Evolutionary conservation across 208 protist species (phyloP).

Genomic region (Leishmania major): DNA sequence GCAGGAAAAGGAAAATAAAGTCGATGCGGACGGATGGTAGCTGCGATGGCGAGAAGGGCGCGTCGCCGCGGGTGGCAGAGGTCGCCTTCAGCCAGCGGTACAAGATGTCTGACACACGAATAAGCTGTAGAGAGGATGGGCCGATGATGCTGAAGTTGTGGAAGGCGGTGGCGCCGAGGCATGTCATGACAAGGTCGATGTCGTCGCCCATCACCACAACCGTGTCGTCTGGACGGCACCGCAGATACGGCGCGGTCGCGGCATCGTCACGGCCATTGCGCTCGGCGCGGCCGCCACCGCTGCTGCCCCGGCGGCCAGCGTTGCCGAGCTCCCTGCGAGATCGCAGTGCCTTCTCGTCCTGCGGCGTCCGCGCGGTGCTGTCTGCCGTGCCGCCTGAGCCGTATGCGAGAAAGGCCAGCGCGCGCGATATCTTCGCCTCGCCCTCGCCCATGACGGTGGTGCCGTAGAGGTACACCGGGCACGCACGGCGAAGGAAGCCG

Average conservation of each 20-base stretch:
- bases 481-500: slow-evolving; percentile 58
- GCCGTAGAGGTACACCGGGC: slow-evolving; percentile 79
- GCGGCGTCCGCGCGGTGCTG: background rate
- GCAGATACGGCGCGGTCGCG: background rate
- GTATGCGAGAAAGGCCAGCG: slow-evolving; percentile 71
- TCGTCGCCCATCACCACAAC: slow-evolving; percentile 83
- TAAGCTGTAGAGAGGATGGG: slow-evolving; percentile 82
- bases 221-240: slow-evolving; percentile 70
- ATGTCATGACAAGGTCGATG: slow-evolving; percentile 87
- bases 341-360: background rate
- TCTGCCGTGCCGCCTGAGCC: slow-evolving; percentile 7
- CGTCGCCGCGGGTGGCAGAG: slow-evolving; percentile 37
- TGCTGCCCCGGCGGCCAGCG: background rate
- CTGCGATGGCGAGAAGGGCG: slow-evolving; percentile 37
- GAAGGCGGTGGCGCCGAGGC: slow-evolving; percentile 79
- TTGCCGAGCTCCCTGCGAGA: background rate
- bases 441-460: slow-evolving; percentile 83
- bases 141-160: slow-evolving; percentile 83
- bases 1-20: slow-evolving; percentile 85
- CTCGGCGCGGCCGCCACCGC: background rate
- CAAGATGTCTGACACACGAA: slow-evolving; percentile 71
- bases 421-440: slow-evolving; percentile 82
- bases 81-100: slow-evolving; percentile 78
- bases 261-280: background rate
- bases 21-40: slow-evolving; percentile 83